Percentiles rank a stretch among this genome's conserved stretches.
Evolutionary conservation across 345 rosid species (phyloP).

Genomic region (Hibiscus mutabilis): DNA sequence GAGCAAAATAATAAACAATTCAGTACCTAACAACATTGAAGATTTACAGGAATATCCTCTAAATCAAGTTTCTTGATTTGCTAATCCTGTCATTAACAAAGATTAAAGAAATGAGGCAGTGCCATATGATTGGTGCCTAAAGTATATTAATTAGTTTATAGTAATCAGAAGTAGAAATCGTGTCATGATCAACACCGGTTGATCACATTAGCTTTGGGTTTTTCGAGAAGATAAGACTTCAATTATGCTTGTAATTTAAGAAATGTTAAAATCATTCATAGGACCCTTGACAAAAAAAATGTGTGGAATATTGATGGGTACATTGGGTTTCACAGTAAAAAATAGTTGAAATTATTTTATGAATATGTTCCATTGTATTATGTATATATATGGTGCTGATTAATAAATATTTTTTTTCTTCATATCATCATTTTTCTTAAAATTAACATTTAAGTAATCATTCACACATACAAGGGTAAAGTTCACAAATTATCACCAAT

Average conservation of each 20-base stretch:
- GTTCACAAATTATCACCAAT: no score
- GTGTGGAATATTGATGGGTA: not conserved
- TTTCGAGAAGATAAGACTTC: constrained; percentile 5
- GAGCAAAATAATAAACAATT: not conserved
- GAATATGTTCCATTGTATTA: no score
- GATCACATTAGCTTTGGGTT: constrained; percentile 1
- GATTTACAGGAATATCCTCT: constrained; percentile 3
- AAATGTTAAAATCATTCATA: not conserved
- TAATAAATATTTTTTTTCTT: no score
- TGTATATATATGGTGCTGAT: no score
- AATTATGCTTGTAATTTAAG: not conserved
- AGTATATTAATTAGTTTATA: not conserved
- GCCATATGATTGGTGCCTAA: constrained; percentile 5
- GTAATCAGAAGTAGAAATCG: not conserved
- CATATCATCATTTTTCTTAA: no score
- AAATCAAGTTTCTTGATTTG: constrained; percentile 3
- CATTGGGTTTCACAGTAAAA: no score
- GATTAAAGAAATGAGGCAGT: not conserved
- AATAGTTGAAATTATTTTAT: no score
- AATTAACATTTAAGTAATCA: no score
- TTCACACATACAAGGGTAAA: no score
- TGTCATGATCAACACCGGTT: not conserved
- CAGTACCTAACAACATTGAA: constrained; percentile 4
- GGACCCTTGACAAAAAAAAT: not conserved
- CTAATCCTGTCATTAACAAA: not conserved